A percentile compares a stretch with the other conserved stretches of the same genome.
These are phyloP conservation scores for Euphrasia confusa DNA, from an alignment of 257 asterid genomes.

Conservation along the genomic window DNA sequence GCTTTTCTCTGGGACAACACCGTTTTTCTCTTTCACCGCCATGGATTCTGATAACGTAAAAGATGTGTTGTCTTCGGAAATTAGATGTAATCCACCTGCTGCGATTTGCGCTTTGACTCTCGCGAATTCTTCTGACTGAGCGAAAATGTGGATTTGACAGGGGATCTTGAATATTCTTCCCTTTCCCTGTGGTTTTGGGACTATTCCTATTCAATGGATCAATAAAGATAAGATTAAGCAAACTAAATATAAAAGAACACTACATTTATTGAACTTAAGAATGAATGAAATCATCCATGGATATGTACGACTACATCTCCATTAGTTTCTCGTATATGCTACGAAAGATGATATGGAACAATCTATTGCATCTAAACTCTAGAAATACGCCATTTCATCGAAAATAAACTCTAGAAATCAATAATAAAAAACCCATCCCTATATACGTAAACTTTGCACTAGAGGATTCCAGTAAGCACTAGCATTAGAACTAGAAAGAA, in stretches of 20 bases:
- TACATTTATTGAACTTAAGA: not conserved
- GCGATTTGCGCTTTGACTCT: conserved; percentile 40
- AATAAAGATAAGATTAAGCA: conserved; percentile 11
- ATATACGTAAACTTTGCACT: not conserved
- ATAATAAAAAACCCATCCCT: not conserved
- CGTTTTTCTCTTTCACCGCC: conserved; percentile 43
- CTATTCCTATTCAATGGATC: conserved; percentile 51
- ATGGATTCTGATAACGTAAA: conserved; percentile 54
- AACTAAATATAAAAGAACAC: not conserved
- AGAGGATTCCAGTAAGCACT: not conserved
- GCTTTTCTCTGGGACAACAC: conserved; percentile 40
- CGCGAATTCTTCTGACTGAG: conserved; percentile 44
- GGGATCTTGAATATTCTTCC: conserved; percentile 42
- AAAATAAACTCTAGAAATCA: too few species aligned
- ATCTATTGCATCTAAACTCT: not conserved
- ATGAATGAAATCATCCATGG: not conserved
- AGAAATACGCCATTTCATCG: not conserved
- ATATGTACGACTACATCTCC: too few species aligned
- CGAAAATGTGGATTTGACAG: conserved; percentile 76
- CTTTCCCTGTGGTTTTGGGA: conserved; percentile 55
- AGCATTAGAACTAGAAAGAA: not conserved
- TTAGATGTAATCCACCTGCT: conserved; percentile 50
- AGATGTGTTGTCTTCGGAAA: conserved; percentile 38
- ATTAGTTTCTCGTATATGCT: not conserved
- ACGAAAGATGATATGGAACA: not conserved